These are phyloP conservation scores for Tulasnella calospora DNA, from an alignment of 768 basidiomycete species.

Conservation along the genomic window DNA sequence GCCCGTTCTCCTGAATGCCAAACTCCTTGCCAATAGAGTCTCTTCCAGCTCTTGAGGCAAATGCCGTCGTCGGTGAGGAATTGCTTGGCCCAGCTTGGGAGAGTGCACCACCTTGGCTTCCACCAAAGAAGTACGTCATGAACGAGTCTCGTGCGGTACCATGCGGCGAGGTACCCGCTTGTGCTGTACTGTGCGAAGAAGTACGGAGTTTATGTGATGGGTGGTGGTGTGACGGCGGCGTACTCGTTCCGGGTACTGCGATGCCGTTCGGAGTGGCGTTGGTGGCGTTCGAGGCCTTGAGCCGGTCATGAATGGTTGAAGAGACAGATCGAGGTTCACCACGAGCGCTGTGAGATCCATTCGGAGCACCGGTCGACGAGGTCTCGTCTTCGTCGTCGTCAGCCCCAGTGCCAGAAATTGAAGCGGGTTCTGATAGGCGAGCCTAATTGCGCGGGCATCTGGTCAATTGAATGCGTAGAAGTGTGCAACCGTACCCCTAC, in stretches of 20 bases:
- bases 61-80: not conserved
- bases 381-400: slow-evolving; percentile 62
- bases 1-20: slow-evolving; percentile 1
- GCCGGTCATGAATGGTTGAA: slow-evolving; percentile 69
- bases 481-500: not conserved
- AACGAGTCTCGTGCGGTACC: slow-evolving; percentile 78
- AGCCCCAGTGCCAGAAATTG: slow-evolving; percentile 32
- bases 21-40: slow-evolving; percentile 26
- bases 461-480: not conserved
- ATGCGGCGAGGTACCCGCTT: slow-evolving; percentile 16
- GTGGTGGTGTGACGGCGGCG: slow-evolving; percentile 37
- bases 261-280: slow-evolving; percentile 35
- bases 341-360: slow-evolving; percentile 51
- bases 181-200: slow-evolving; percentile 31
- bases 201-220: slow-evolving; percentile 29
- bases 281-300: slow-evolving; percentile 41
- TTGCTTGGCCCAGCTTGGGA: not conserved
- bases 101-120: not conserved
- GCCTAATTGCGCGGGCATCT: not conserved
- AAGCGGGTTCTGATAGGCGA: slow-evolving; percentile 1
- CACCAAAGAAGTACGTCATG: slow-evolving; percentile 94
- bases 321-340: slow-evolving; percentile 61
- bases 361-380: slow-evolving; percentile 51
- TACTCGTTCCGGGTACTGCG: slow-evolving; percentile 34
- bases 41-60: slow-evolving; percentile 8